These are phyloP conservation scores for Cubamyces sp. DNA, from an alignment of 768 basidiomycete genomes.

Conservation along the genomic window DNA sequence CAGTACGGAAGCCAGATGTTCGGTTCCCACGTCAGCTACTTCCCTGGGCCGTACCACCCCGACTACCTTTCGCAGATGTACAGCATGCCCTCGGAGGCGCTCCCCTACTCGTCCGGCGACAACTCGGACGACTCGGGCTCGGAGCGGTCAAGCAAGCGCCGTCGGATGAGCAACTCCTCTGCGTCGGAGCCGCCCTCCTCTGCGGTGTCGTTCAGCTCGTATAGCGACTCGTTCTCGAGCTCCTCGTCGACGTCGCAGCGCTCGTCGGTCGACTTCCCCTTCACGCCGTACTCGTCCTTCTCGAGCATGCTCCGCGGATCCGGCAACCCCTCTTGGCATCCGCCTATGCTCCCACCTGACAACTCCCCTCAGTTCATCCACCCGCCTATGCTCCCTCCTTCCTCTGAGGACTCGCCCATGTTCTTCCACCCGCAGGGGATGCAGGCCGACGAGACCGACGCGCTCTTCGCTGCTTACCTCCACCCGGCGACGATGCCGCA, in stretches of 20 bases:
- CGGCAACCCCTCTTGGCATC: constrained; percentile 70
- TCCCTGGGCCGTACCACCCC: constrained; percentile 76
- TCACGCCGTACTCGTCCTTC: constrained; percentile 53
- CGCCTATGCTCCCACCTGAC: constrained; percentile 67
- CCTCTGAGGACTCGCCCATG: constrained; percentile 62
- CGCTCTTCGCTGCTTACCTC: constrained; percentile 54
- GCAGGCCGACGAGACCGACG: constrained; percentile 64
- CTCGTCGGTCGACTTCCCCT: constrained; percentile 68
- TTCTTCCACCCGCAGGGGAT: constrained; percentile 67
- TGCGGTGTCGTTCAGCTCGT: constrained; percentile 66
- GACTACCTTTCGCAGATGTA: constrained; percentile 65
- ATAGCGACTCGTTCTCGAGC: constrained; percentile 62
- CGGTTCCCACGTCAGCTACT: constrained; percentile 45
- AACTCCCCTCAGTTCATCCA: constrained; percentile 62
- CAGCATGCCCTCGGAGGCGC: constrained; percentile 48
- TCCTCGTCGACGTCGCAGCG: constrained; percentile 58
- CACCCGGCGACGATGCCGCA: constrained; percentile 61
- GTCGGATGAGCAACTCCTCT: constrained; percentile 67
- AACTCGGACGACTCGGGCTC: constrained; percentile 42
- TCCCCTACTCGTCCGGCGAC: constrained; percentile 58
- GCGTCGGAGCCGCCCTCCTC: constrained; percentile 59
- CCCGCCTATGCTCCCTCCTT: constrained; percentile 65
- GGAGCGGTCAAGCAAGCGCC: constrained; percentile 61
- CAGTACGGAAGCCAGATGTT: constrained; percentile 32
- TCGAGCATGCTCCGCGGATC: constrained; percentile 59